These are phyloP conservation scores for Sodiomyces alkalinus DNA, from an alignment of 2,329 filamentous ascomycete genomes.

Conservation along the genomic window DNA sequence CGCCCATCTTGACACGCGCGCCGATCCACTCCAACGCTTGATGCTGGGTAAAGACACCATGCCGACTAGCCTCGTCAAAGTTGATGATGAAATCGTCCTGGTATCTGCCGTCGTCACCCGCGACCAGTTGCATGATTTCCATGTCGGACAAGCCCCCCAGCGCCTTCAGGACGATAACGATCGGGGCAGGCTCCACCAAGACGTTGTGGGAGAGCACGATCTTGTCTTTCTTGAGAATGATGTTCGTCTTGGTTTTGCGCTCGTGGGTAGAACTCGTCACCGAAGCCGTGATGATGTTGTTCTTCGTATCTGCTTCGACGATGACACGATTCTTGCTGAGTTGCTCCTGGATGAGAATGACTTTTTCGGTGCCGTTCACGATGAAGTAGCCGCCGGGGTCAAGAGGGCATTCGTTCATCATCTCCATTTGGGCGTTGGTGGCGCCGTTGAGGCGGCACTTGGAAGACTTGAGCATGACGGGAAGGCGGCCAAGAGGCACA, in stretches of 20 bases:
- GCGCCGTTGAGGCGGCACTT: conserved; percentile 79
- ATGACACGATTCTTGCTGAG: conserved; percentile 98
- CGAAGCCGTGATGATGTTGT: conserved; percentile 84
- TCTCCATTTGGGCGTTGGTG: conserved; percentile 75
- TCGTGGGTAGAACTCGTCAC: conserved; percentile 97
- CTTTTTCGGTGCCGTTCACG: conserved; percentile 93
- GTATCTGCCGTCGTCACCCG: conserved; percentile 73
- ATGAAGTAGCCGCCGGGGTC: conserved; percentile 98
- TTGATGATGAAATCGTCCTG: conserved; percentile 94
- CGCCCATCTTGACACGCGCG: conserved; percentile 72
- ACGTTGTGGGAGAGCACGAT: conserved; percentile 89
- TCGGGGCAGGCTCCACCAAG: conserved; percentile 82
- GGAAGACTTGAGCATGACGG: conserved; percentile 92
- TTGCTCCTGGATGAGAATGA: conserved; percentile 96
- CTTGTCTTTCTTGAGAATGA: conserved; percentile 83
- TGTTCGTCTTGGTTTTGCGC: conserved; percentile 94
- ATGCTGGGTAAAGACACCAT: conserved; percentile 80
- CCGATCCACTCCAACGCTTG: conserved; percentile 92
- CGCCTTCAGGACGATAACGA: conserved; percentile 84
- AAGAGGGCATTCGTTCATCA: conserved; percentile 87
- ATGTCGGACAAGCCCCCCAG: conserved; percentile 89
- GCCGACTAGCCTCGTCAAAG: conserved; percentile 79
- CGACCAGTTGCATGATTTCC: conserved; percentile 83
- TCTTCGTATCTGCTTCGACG: conserved; percentile 84
- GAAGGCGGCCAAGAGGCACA: conserved; percentile 77